These are phyloP conservation scores for Vairimorpha necatrix DNA, from an alignment of 371 early-diverging fungal genomes.

Conservation along the genomic window DNA sequence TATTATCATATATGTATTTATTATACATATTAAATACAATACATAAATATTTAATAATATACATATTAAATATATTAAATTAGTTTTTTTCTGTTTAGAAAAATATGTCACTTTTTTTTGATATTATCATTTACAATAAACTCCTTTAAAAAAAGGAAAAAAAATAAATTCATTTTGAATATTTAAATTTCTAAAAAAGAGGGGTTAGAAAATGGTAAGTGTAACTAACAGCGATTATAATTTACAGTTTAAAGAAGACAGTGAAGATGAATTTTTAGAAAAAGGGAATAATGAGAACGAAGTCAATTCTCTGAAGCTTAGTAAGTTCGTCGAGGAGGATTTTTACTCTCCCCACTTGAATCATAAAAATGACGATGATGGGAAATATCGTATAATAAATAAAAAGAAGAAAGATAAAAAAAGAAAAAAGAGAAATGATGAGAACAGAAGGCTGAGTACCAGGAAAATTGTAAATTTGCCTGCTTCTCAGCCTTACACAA, in stretches of 20 bases:
- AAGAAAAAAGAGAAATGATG: constrained; percentile 50
- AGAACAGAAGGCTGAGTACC: constrained; percentile 47
- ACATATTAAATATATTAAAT: too few relatives aligned
- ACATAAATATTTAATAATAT: too few relatives aligned
- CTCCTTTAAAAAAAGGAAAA: background rate
- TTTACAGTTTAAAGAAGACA: constrained; percentile 49
- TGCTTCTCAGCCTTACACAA: constrained; percentile 64
- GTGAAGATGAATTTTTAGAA: constrained; percentile 40
- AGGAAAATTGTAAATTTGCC: constrained; percentile 65
- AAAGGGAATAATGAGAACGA: constrained; percentile 47
- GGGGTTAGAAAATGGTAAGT: constrained; percentile 23
- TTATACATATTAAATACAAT: too few relatives aligned
- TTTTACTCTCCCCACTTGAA: constrained; percentile 17
- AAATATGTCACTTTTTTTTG: too few relatives aligned
- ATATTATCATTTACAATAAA: too few relatives aligned
- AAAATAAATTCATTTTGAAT: background rate
- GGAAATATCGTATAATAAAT: constrained; percentile 12
- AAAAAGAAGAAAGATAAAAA: constrained; percentile 62
- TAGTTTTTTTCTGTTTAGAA: too few relatives aligned
- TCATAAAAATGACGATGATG: constrained; percentile 37
- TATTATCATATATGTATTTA: too few relatives aligned
- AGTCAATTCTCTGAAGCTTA: constrained; percentile 46
- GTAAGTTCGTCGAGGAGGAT: constrained; percentile 54
- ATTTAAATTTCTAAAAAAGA: background rate
- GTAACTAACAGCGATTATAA: background rate